Percentiles rank a stretch among this genome's conserved stretches.
Conservation (phyloP, 2,329 filamentous ascomycete species). For the Diplodia sapinea region DNA sequence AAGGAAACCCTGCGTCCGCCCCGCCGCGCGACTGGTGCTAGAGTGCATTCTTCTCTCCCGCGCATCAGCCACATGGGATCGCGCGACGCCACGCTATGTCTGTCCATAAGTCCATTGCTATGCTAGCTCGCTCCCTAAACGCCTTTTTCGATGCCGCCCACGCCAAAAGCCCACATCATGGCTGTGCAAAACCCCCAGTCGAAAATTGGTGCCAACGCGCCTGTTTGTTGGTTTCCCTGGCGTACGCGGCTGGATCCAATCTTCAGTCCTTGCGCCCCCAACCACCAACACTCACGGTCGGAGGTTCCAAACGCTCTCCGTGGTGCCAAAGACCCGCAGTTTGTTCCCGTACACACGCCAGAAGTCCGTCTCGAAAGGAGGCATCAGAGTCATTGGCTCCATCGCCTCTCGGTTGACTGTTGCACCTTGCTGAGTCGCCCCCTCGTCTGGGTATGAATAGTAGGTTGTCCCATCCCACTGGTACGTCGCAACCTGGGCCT, state of each 20-base stretch:
- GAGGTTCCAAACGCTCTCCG: constrained; percentile 50
- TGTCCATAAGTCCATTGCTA: constrained; percentile 3
- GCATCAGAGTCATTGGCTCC: constrained; percentile 55
- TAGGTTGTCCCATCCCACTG: constrained; percentile 12
- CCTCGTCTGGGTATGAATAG: not conserved
- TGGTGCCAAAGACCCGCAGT: constrained; percentile 65
- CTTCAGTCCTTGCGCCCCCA: not conserved
- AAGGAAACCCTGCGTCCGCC: constrained; percentile 21
- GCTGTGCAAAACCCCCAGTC: not conserved
- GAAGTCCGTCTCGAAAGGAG: constrained; percentile 58
- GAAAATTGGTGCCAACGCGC: not conserved
- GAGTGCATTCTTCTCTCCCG: not conserved
- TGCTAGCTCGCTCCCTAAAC: constrained; percentile 1
- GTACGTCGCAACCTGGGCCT: not conserved
- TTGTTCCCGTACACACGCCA: constrained; percentile 66
- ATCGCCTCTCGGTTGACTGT: not conserved
- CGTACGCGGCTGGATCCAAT: not conserved
- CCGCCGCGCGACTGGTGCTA: constrained; percentile 9
- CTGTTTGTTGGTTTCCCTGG: not conserved
- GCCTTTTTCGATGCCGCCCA: not conserved
- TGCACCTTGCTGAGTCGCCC: constrained; percentile 34
- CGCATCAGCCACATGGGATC: constrained; percentile 5
- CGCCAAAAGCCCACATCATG: not conserved
- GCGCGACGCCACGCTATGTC: constrained; percentile 2
- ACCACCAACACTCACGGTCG: not conserved